phyloP scores from a whole-genome alignment of 2,329 filamentous ascomycete species.

The Alternaria incomplexa region DNA sequence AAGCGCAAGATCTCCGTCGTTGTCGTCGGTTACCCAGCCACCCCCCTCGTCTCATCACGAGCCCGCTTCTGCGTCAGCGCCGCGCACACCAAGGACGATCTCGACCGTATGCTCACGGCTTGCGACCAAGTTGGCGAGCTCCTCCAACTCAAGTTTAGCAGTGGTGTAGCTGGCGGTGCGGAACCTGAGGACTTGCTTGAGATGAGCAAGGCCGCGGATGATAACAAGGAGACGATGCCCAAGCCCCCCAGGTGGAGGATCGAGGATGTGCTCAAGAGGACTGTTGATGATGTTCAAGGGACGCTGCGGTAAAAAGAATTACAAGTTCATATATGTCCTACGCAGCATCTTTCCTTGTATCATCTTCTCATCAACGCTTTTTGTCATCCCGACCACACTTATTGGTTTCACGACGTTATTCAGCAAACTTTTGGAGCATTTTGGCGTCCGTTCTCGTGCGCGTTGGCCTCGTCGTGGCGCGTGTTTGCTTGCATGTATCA shows the following conservation, averaged over 20 bases:
- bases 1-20: slow-evolving; percentile 97
- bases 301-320: slow-evolving; percentile 65
- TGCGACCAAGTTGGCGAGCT: slow-evolving; percentile 93
- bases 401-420: neutral
- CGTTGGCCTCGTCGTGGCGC: neutral
- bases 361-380: neutral
- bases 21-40: slow-evolving; percentile 95
- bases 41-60: slow-evolving; percentile 90
- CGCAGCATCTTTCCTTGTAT: neutral
- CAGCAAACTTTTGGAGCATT: neutral
- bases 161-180: slow-evolving; percentile 87
- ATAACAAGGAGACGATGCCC: slow-evolving; percentile 56
- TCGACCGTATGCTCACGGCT: slow-evolving; percentile 85
- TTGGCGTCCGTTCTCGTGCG: neutral
- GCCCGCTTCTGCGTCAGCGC: slow-evolving; percentile 95
- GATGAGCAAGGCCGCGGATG: slow-evolving; percentile 46
- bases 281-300: slow-evolving; percentile 76
- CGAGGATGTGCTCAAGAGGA: slow-evolving; percentile 74
- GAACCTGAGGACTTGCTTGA: slow-evolving; percentile 80
- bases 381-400: neutral
- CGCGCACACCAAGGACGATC: slow-evolving; percentile 97
- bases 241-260: slow-evolving; percentile 79
- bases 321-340: neutral
- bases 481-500: neutral
- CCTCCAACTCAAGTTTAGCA: slow-evolving; percentile 96